Percentiles rank a stretch among this genome's conserved stretches.
phyloP scores from a whole-genome alignment of 1,139 yeast species.

The Yamadazyma buinensis region DNA sequence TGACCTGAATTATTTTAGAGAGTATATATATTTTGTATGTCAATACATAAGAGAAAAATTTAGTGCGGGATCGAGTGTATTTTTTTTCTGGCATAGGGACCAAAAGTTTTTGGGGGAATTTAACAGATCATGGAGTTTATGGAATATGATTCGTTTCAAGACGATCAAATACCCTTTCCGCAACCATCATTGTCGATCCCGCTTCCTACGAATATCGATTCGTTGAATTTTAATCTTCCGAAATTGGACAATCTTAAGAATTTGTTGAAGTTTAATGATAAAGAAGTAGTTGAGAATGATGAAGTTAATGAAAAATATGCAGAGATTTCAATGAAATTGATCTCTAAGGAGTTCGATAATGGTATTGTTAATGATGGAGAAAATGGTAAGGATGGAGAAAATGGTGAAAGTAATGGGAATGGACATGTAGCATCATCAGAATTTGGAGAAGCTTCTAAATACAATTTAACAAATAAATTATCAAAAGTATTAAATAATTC shows the following conservation, averaged over 20 bases:
- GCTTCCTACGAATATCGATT: conserved; percentile 38
- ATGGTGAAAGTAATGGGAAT: not conserved
- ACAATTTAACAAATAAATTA: conserved; percentile 39
- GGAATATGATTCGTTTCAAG: conserved; percentile 37
- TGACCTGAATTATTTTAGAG: conserved; percentile 15
- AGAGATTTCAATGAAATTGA: conserved; percentile 22
- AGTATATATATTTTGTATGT: no score
- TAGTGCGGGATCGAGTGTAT: not conserved
- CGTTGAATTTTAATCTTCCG: conserved; percentile 31
- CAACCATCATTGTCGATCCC: conserved; percentile 47
- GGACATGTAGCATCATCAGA: conserved; percentile 1
- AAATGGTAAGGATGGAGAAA: not conserved
- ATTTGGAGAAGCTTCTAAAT: conserved; percentile 4
- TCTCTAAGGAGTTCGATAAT: conserved; percentile 9
- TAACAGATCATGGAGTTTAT: conserved; percentile 49
- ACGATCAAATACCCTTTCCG: conserved; percentile 36
- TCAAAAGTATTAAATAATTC: conserved; percentile 49
- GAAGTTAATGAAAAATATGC: conserved; percentile 40
- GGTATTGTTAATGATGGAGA: conserved; percentile 2
- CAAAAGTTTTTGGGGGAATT: no score
- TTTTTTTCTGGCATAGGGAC: no score
- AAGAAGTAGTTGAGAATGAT: conserved; percentile 9
- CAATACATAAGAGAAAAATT: no score
- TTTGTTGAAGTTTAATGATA: conserved; percentile 22
- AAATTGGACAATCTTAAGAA: conserved; percentile 31